These are phyloP conservation scores for Daphne laureola DNA, from an alignment of 441 rosid species.

Conservation along the genomic window DNA sequence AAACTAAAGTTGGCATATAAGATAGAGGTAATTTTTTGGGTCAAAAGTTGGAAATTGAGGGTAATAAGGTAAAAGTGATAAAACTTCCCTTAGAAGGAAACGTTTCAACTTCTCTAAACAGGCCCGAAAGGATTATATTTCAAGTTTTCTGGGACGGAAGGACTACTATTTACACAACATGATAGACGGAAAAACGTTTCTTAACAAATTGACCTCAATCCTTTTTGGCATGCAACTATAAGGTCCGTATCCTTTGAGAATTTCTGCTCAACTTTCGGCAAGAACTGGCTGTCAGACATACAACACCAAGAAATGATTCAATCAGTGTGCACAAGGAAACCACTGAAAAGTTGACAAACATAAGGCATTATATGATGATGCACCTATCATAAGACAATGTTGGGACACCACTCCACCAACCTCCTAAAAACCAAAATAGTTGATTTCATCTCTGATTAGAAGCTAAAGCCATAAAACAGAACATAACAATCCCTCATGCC, in stretches of 20 bases:
- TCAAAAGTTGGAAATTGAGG: too few species aligned
- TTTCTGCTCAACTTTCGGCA: slow-evolving; percentile 63
- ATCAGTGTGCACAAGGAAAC: slow-evolving; percentile 1
- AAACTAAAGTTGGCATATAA: too few species aligned
- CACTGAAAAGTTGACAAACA: background rate
- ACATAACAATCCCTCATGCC: slow-evolving; percentile 5
- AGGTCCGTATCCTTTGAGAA: slow-evolving; percentile 74
- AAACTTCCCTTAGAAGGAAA: too few species aligned
- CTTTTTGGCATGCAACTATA: slow-evolving; percentile 92
- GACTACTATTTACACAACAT: too few species aligned
- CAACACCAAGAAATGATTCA: slow-evolving; percentile 11
- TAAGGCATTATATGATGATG: slow-evolving; percentile 15
- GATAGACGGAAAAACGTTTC: background rate
- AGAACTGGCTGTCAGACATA: slow-evolving; percentile 47
- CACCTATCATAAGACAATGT: slow-evolving; percentile 63
- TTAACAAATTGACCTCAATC: slow-evolving; percentile 56
- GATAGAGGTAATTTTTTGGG: too few species aligned
- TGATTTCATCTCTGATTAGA: slow-evolving; percentile 3
- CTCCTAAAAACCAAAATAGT: slow-evolving; percentile 47
- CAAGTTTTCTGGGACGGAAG: too few species aligned
- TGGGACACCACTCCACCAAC: slow-evolving; percentile 97
- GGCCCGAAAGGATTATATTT: too few species aligned
- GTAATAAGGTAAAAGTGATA: too few species aligned
- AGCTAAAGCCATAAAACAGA: background rate
- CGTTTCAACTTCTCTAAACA: too few species aligned